A percentile compares a stretch with the other conserved stretches of the same genome.
Evolutionary conservation across 805 yeast species (phyloP).

Genomic region (Jamesozyma rosinii): DNA sequence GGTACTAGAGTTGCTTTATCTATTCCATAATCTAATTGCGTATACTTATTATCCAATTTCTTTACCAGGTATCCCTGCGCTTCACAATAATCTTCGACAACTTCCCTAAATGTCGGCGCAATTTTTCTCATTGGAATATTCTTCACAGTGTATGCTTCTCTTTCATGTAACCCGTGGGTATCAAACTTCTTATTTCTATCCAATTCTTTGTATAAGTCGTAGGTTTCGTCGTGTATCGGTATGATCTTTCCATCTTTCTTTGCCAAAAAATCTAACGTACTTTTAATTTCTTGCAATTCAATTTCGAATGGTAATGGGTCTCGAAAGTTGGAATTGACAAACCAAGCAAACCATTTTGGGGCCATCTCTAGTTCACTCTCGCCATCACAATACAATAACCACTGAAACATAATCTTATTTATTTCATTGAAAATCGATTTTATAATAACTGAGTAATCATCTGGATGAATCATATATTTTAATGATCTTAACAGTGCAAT

Average conservation of each 20-base stretch:
- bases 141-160: conserved; percentile 13
- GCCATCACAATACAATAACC: conserved; percentile 14
- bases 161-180: neutral
- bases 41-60: conserved; percentile 11
- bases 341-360: conserved; percentile 17
- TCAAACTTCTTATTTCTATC: neutral
- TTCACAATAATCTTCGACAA: conserved; percentile 53
- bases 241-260: neutral
- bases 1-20: conserved; percentile 16
- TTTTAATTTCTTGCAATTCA: conserved; percentile 1
- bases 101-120: conserved; percentile 45
- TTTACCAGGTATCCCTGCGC: conserved; percentile 34
- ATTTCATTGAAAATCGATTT: conserved; percentile 16
- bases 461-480: conserved; percentile 7
- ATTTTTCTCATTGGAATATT: conserved; percentile 37
- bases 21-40: conserved; percentile 26
- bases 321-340: conserved; percentile 12
- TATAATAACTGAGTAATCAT: conserved; percentile 7
- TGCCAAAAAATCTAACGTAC: conserved; percentile 8
- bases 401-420: conserved; percentile 18
- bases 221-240: conserved; percentile 19
- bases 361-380: conserved; percentile 8
- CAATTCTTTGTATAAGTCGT: conserved; percentile 8
- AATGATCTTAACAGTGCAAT: conserved; percentile 10
- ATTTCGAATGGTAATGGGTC: neutral